Base-by-base conservation (phyloP, 2,329 filamentous ascomycete genomes). In the Hymenoscyphus fraxineus region DNA sequence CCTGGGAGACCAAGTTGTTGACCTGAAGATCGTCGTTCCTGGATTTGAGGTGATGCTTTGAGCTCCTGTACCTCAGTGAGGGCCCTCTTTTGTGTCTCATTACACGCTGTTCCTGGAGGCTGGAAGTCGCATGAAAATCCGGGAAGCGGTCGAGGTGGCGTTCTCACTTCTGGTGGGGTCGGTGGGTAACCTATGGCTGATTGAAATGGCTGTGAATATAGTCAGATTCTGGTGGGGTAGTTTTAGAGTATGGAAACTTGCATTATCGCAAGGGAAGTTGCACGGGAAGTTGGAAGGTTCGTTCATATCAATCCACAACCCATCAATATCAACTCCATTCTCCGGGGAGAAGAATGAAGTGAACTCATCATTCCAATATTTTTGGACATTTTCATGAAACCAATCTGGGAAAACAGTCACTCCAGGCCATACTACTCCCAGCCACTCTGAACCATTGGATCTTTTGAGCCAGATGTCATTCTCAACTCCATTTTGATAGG, bases 221-320 rank as follows among this genome's bases (percentile, higher is more conserved):
- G n/a, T 61, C 59, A 31, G 22, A 40, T 16, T 2, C 32, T 32
- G 19, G 13, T 16, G 32, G 56, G 44, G 3, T 22, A 13, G 3
- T 22, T 60, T 12, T 32, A 16, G 22, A 38, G 6, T 19, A 15
- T 39, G 15, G 38, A 63, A 22, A 60, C 60, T 51, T 44, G 58
- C 64, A 68, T 86, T 19, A 19, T 54, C 75, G 71, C 84, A 87
- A 19, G 84, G 83, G 67, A 82, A 85, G 54, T 78, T 76, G 72
- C 84, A 86, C 68, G 75, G 70, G 67, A 83, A 80, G 68, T 81
- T 82, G 5, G 80, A 76, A 2, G 79, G 80, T 71, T 87, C 84
- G 65, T 86, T 87, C 83, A 89, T 85, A 70, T 92, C 89, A 68
- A 91, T 91, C 88, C 90, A 93, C 1, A 94, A 79, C 1, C 84